Percentiles rank a stretch among this genome's conserved stretches.
Conservation (phyloP, 176 grass and related monocot genomes). For the Oryza officinalis region DNA sequence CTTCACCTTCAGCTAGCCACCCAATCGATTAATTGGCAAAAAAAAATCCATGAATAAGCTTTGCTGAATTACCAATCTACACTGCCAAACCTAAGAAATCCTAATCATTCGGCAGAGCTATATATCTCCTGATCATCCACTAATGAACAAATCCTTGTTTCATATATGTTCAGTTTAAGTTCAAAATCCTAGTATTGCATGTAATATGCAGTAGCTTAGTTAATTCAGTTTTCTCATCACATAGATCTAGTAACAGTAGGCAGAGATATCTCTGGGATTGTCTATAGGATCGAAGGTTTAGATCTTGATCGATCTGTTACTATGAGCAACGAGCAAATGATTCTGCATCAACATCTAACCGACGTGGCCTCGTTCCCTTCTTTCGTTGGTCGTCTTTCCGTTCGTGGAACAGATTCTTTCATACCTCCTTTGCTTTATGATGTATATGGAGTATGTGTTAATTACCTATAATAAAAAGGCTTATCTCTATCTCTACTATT, state of each 20-base stretch:
- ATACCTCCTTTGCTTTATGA: background rate
- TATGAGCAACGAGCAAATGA: conserved; percentile 1
- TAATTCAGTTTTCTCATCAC: background rate
- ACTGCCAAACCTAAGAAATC: background rate
- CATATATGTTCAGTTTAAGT: background rate
- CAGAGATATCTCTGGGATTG: background rate
- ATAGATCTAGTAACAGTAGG: background rate
- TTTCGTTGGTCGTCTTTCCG: conserved; percentile 34
- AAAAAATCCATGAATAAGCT: no score
- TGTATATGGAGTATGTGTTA: background rate
- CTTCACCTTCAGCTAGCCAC: background rate
- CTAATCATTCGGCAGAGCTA: background rate
- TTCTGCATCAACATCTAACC: conserved; percentile 35
- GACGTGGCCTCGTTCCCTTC: conserved; percentile 43
- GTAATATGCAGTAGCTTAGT: background rate
- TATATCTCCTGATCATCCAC: background rate
- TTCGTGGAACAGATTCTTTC: conserved; percentile 40
- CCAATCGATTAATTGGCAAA: background rate
- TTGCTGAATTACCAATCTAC: background rate
- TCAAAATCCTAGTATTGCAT: conserved; percentile 9
- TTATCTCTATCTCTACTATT: no score
- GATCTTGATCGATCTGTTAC: conserved; percentile 21
- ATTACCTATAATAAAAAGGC: no score
- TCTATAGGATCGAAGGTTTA: conserved; percentile 18
- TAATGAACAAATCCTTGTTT: no score